phyloP scores from a whole-genome alignment of 2,329 filamentous ascomycete species.

The Stagonosporopsis cucurbitacearum region DNA sequence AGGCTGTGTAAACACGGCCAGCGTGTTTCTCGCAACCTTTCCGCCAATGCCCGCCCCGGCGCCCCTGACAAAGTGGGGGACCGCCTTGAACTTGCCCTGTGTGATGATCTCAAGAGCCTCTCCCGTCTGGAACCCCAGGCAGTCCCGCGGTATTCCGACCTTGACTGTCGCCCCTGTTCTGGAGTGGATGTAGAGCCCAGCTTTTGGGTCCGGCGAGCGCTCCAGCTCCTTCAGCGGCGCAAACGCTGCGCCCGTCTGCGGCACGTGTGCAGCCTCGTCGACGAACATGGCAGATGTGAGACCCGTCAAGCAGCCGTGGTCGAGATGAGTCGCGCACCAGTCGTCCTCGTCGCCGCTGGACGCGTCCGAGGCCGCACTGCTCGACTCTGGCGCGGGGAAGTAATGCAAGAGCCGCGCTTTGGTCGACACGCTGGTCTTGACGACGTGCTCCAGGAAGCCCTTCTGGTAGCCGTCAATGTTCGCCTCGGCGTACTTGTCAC shows the following conservation, averaged over 20 bases:
- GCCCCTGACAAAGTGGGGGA: conserved; percentile 93
- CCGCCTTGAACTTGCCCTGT: conserved; percentile 86
- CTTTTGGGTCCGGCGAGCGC: conserved; percentile 78
- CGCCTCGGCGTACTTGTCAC: conserved; percentile 80
- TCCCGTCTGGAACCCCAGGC: conserved; percentile 94
- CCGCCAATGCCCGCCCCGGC: conserved; percentile 62
- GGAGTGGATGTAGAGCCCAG: conserved; percentile 93
- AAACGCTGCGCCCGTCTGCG: conserved; percentile 42
- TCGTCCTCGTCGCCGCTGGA: conserved; percentile 70
- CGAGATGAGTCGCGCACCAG: conserved; percentile 91
- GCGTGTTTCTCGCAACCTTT: conserved; percentile 70
- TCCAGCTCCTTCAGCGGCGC: conserved; percentile 72
- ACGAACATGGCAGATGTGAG: conserved; percentile 96
- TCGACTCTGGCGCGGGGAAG: conserved; percentile 65
- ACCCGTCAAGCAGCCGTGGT: conserved; percentile 92
- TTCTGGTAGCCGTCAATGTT: conserved; percentile 78
- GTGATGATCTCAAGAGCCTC: conserved; percentile 92
- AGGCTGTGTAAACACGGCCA: conserved; percentile 97
- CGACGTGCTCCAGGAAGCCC: conserved; percentile 86
- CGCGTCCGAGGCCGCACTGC: conserved; percentile 21
- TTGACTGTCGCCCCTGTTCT: conserved; percentile 83
- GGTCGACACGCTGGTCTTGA: conserved; percentile 82
- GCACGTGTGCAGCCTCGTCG: conserved; percentile 67
- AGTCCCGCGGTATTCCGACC: conserved; percentile 87
- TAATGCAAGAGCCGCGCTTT: conserved; percentile 95